A percentile compares a stretch with the other conserved stretches of the same genome.
phyloP scores from a whole-genome alignment of 805 yeast species.

The Candida morakotiae region DNA sequence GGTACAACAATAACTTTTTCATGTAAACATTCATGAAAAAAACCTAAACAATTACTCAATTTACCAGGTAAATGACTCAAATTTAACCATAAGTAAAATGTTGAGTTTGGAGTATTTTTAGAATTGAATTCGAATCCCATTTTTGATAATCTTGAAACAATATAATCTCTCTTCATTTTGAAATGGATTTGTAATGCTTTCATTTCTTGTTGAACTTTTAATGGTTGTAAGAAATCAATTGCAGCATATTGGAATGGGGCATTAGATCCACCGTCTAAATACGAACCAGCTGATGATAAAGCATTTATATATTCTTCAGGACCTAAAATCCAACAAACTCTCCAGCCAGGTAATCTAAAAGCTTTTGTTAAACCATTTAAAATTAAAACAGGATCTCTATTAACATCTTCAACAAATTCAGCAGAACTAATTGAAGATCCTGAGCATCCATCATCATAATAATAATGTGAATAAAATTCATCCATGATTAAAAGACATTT shows the following conservation, averaged over 20 bases:
- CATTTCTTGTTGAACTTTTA: slow-evolving; percentile 47
- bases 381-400: slow-evolving; percentile 55
- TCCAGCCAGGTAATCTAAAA: slow-evolving; percentile 61
- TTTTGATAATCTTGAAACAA: slow-evolving; percentile 41
- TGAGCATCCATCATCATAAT: slow-evolving; percentile 49
- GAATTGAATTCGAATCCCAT: slow-evolving; percentile 52
- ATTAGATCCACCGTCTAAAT: slow-evolving; percentile 57
- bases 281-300: slow-evolving; percentile 56
- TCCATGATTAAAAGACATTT: slow-evolving; percentile 59
- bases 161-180: slow-evolving; percentile 53
- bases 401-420: slow-evolving; percentile 49
- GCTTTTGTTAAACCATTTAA: slow-evolving; percentile 60
- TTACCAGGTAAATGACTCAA: slow-evolving; percentile 53
- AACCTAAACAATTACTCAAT: slow-evolving; percentile 53
- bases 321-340: slow-evolving; percentile 61
- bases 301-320: slow-evolving; percentile 57
- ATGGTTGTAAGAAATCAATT: slow-evolving; percentile 49
- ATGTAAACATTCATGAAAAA: slow-evolving; percentile 60
- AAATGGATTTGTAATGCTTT: slow-evolving; percentile 55
- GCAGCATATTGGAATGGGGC: slow-evolving; percentile 62
- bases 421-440: slow-evolving; percentile 53
- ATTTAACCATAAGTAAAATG: slow-evolving; percentile 59
- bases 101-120: slow-evolving; percentile 48
- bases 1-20: slow-evolving; percentile 60
- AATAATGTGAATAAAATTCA: slow-evolving; percentile 58